phyloP scores from a whole-genome alignment of 2,329 filamentous ascomycete species.

The Sporothrix humicola region DNA sequence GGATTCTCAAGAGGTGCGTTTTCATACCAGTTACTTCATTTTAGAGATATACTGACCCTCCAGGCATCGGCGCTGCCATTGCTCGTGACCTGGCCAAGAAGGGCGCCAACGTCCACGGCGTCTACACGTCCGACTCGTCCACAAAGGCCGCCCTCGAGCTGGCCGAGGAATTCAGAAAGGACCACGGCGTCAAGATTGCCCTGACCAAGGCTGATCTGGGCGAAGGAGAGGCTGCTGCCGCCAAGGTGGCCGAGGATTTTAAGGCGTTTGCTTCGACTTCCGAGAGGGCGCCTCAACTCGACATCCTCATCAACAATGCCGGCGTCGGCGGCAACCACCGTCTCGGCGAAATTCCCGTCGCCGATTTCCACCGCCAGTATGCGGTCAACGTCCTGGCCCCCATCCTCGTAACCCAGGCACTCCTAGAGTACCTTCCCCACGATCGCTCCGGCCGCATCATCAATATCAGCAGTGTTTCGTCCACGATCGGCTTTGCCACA shows the following conservation, averaged over 20 bases:
- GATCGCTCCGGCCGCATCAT: slow-evolving; percentile 67
- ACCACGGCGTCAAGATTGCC: neutral
- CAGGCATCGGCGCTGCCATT: neutral
- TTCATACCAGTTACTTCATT: no score
- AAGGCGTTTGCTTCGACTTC: neutral
- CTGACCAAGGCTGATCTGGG: neutral
- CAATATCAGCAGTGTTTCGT: slow-evolving; percentile 60
- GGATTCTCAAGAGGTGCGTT: neutral
- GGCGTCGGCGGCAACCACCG: slow-evolving; percentile 36
- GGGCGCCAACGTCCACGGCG: neutral
- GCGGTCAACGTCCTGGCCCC: slow-evolving; percentile 85
- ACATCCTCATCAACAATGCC: slow-evolving; percentile 14
- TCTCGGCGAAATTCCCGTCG: slow-evolving; percentile 53
- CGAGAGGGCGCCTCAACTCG: neutral
- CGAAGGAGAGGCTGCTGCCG: neutral
- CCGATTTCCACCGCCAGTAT: slow-evolving; percentile 74
- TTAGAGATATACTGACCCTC: neutral
- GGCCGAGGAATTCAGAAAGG: neutral
- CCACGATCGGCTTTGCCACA: slow-evolving; percentile 57
- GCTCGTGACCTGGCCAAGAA: neutral
- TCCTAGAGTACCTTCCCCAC: slow-evolving; percentile 68
- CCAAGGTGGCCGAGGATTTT: neutral
- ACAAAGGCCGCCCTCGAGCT: neutral
- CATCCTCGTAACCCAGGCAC: slow-evolving; percentile 75
- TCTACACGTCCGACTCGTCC: slow-evolving; percentile 2